These are phyloP conservation scores for Bipolaris victoriae DNA, from an alignment of 2,329 filamentous ascomycete genomes.

Conservation along the genomic window DNA sequence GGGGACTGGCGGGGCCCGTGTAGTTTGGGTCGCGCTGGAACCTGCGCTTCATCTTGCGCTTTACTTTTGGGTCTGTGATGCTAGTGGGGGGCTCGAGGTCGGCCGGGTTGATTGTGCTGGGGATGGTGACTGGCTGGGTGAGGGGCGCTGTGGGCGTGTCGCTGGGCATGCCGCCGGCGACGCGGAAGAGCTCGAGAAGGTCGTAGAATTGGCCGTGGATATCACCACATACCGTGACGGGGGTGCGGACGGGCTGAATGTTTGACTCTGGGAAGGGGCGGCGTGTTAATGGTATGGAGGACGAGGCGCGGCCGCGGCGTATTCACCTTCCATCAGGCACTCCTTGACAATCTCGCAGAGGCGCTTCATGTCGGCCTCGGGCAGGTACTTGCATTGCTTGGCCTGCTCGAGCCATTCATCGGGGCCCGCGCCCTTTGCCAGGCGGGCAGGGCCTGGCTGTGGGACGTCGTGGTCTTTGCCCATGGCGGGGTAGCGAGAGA, in stretches of 20 bases:
- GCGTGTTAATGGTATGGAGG: not conserved
- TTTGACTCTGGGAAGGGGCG: constrained; percentile 75
- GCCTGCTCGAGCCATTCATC: constrained; percentile 97
- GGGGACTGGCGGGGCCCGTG: constrained; percentile 58
- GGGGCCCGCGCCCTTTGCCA: constrained; percentile 81
- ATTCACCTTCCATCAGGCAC: constrained; percentile 92
- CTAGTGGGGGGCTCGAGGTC: constrained; percentile 90
- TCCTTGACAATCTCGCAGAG: constrained; percentile 99
- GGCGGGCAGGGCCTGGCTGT: constrained; percentile 86
- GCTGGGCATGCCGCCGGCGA: constrained; percentile 95
- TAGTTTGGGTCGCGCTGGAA: constrained; percentile 60
- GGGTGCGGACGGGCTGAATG: constrained; percentile 95
- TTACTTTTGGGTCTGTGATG: constrained; percentile 85
- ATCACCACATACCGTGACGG: constrained; percentile 96
- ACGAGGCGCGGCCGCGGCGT: not conserved
- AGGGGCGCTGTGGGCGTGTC: constrained; percentile 65
- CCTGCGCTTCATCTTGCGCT: constrained; percentile 76
- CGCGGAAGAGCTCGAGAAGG: constrained; percentile 92
- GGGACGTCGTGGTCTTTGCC: constrained; percentile 69
- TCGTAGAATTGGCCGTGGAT: constrained; percentile 99
- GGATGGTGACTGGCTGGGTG: constrained; percentile 69
- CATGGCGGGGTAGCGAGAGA: constrained; percentile 45
- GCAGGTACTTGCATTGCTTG: constrained; percentile 96
- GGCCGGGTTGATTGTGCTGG: constrained; percentile 80
- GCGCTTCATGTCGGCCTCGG: constrained; percentile 97